Evolutionary conservation across 148 eudicot species (phyloP), one percentile per base, ranked within the genome.

Genomic region (Arbutus unedo): DNA sequence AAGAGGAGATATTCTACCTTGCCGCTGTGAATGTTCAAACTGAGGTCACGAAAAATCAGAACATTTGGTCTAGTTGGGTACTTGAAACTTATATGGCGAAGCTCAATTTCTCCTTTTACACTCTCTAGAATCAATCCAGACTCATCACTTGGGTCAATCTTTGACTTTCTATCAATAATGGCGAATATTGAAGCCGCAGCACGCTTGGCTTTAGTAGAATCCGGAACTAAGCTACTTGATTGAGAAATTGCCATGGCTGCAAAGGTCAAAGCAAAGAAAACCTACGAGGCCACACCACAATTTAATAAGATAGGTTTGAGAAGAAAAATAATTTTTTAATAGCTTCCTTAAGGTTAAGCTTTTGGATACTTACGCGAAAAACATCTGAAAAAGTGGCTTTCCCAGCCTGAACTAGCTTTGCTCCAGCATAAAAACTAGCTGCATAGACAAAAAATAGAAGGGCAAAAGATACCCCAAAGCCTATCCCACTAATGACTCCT

Each of bases 211-310:
- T 90, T 93, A 78, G 87, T 84, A n/a, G 86, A 79, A 82, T 93
- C 93, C 3, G 93, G 85, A 41, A 88, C 87, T 3, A 90, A 76
- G 45, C 92, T 82, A 81, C 91, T 89, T 56, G 94, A 82, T 71
- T 85, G 87, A 53, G 94, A 88, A 55, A 93, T 84, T 21, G 87
- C 91, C 70, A 86, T 25, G 14, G 92, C 90, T 60, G 91, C 91
- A 93, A 91, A 87, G n/a, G 91, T 85, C 74, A 93, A 85, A 82
- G 91, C 91, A 80, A 88, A 93, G 84, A 93, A 93, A 48, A 91
- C 96, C 94, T 92, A 89, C 84, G 82, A 23, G 62, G 21, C 11
- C 31, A 77, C 45, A 18, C 8, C 62, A 57, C 68, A 62, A 10
- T 14, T 31, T 31, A 31, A 31, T 31, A 31, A 31, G 38, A 31